A percentile compares a stretch with the other conserved stretches of the same genome.
These are phyloP conservation scores for Urostyla sp. DNA, from an alignment of 73 alveolate species.

Conservation along the genomic window DNA sequence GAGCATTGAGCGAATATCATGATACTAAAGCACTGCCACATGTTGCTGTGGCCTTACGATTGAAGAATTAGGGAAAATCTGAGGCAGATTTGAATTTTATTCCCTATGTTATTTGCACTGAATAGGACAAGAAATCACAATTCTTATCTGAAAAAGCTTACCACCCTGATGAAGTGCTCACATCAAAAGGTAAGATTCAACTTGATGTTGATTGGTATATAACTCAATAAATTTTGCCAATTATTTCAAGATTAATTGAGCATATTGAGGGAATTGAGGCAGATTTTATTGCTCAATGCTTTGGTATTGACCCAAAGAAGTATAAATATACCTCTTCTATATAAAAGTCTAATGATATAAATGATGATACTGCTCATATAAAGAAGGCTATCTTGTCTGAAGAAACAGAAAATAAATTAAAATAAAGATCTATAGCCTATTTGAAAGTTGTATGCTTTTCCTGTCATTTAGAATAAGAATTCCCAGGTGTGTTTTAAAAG, in stretches of 20 bases:
- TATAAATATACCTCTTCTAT: conserved; percentile 73
- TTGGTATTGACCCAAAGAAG: conserved; percentile 77
- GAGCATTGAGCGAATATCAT: conserved; percentile 85
- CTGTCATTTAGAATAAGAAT: conserved; percentile 24
- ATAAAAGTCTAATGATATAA: conserved; percentile 11
- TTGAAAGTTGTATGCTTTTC: conserved; percentile 35
- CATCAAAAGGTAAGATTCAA: conserved; percentile 32
- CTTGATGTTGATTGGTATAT: conserved; percentile 88
- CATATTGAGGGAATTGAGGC: conserved; percentile 84
- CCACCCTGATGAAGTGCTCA: conserved; percentile 83
- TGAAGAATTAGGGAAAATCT: conserved; percentile 82
- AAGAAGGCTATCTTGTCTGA: conserved; percentile 53
- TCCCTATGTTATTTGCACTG: conserved; percentile 87
- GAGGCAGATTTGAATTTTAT: conserved; percentile 81
- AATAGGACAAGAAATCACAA: conserved; percentile 52
- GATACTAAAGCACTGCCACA: conserved; percentile 90
- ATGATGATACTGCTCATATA: conserved; percentile 14
- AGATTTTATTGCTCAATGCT: conserved; percentile 80
- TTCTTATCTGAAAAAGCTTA: conserved; percentile 81
- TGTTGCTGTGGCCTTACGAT: conserved; percentile 91
- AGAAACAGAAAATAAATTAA: conserved; percentile 65
- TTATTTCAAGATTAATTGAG: conserved; percentile 81
- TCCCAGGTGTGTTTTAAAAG: conserved; percentile 57
- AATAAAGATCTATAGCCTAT: conserved; percentile 50
- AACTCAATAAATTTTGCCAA: conserved; percentile 87